Evolutionary conservation across 129 eudicot genomes (phyloP).

Genomic region (Flaveria ramosissima): DNA sequence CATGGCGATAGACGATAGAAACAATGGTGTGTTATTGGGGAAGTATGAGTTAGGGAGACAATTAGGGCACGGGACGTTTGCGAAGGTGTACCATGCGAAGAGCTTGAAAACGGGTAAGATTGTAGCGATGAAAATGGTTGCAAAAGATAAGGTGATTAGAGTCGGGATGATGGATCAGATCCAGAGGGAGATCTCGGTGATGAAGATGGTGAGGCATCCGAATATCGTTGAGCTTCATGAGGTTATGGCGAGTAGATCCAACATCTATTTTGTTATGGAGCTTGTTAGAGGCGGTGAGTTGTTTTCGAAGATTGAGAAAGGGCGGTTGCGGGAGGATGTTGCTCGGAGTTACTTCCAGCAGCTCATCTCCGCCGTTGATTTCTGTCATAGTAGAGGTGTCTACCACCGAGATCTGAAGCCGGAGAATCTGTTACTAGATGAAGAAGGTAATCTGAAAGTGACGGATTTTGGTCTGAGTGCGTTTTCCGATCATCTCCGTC

Average conservation of each 20-base stretch:
- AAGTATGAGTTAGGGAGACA: slow-evolving; percentile 79
- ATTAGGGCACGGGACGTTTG: slow-evolving; percentile 84
- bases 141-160: slow-evolving; percentile 75
- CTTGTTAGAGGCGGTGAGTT: slow-evolving; percentile 88
- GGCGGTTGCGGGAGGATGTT: slow-evolving; percentile 58
- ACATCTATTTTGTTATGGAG: slow-evolving; percentile 89
- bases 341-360: slow-evolving; percentile 84
- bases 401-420: slow-evolving; percentile 90
- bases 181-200: slow-evolving; percentile 78
- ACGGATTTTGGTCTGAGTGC: slow-evolving; percentile 88
- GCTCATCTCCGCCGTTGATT: slow-evolving; percentile 83
- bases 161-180: slow-evolving; percentile 84
- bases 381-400: slow-evolving; percentile 92
- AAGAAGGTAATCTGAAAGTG: slow-evolving; percentile 74
- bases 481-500: slow-evolving; percentile 60
- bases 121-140: slow-evolving; percentile 84
- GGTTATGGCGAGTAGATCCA: slow-evolving; percentile 77
- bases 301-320: slow-evolving; percentile 58
- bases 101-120: slow-evolving; percentile 49
- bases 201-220: slow-evolving; percentile 79
- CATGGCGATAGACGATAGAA: slow-evolving; percentile 59
- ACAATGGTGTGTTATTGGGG: slow-evolving; percentile 53
- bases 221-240: slow-evolving; percentile 83
- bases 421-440: slow-evolving; percentile 74
- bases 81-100: slow-evolving; percentile 75